A percentile compares a stretch with the other conserved stretches of the same genome.
Conservation (phyloP, 768 basidiomycete genomes). For the Suillus ampliporus region DNA sequence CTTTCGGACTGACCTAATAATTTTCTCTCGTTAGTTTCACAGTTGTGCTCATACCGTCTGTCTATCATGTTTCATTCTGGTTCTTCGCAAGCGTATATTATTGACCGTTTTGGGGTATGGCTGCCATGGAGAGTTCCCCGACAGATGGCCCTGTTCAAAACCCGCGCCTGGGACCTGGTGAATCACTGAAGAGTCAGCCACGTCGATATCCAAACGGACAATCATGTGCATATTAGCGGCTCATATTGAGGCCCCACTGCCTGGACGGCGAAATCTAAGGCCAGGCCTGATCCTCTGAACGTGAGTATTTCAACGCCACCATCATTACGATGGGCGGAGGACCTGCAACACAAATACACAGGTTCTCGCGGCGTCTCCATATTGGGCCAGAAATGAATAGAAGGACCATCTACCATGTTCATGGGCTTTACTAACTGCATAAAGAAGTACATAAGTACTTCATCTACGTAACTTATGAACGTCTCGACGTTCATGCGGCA, state of each 20-base stretch:
- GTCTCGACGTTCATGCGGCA: background rate
- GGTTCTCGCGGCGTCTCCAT: constrained; percentile 4
- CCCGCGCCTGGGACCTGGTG: constrained; percentile 1
- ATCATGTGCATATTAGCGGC: background rate
- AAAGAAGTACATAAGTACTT: background rate
- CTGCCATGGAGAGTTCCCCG: background rate
- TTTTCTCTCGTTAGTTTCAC: constrained; percentile 37
- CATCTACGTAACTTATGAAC: constrained; percentile 1
- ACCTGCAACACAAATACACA: background rate
- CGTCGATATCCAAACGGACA: background rate
- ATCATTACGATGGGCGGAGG: constrained; percentile 9
- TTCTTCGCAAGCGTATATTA: constrained; percentile 22
- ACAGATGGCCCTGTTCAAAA: background rate
- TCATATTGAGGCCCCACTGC: background rate
- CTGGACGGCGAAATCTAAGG: constrained; percentile 12
- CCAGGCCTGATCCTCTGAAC: constrained; percentile 58
- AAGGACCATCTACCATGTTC: background rate
- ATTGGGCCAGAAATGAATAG: constrained; percentile 1
- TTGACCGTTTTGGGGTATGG: constrained; percentile 25
- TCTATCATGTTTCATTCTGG: constrained; percentile 28
- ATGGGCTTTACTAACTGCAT: constrained; percentile 3
- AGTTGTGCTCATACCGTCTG: constrained; percentile 31
- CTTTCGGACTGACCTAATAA: constrained; percentile 29
- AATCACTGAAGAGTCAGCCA: constrained; percentile 2
- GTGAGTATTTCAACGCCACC: constrained; percentile 36